Base-by-base conservation (phyloP, 495 filamentous ascomycete species). In the Aspergillus biplanus region DNA sequence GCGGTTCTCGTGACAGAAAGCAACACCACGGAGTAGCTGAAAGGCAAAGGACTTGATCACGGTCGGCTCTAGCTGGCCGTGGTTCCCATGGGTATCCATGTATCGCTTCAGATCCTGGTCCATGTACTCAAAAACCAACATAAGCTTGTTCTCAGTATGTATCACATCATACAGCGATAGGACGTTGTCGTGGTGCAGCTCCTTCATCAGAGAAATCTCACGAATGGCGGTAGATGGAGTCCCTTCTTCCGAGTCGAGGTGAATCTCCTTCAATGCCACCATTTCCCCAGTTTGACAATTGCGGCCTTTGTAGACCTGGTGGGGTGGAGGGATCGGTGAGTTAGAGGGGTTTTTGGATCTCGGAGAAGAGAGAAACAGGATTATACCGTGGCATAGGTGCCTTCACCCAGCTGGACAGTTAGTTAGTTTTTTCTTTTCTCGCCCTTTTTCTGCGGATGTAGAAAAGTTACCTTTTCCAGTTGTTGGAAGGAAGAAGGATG, bases 51-150 rank as follows among this genome's bases (percentile, higher is more conserved):
- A 93, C 77, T 97, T 97, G 81, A 97, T 94, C 35, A 89, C 90
- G 42, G 81, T 73, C 27, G 91, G 89, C 68, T 92, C 89, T 31
- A 97, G 80, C 27, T 90, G 89, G 33, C 93, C 93, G 61, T 90
- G 84, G 52, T 93, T 89, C 64, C 91, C 90, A 39, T 89, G 84
- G 13, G 87, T 88, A 67, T 99, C 95, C 95, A 98, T 98, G 77
- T 97, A 98, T 73, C 92, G 92, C 83, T 99, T 98, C 16, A 99
- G 80, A 69, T 99, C 95, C 67, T 92, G 87, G 75, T 99, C 95
- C 89, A 99, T 96, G 75, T 89, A 97, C 77, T 99, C 95, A 68
- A 97, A 97, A 7, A 99, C 95, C 34, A 99, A 88, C 92, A 98
- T 97, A 47, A 99, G 86, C 73, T 99, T 99, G 81, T 97, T 97